Conservation (phyloP, 148 eudicot genomes). For the Oxyria digyna region DNA sequence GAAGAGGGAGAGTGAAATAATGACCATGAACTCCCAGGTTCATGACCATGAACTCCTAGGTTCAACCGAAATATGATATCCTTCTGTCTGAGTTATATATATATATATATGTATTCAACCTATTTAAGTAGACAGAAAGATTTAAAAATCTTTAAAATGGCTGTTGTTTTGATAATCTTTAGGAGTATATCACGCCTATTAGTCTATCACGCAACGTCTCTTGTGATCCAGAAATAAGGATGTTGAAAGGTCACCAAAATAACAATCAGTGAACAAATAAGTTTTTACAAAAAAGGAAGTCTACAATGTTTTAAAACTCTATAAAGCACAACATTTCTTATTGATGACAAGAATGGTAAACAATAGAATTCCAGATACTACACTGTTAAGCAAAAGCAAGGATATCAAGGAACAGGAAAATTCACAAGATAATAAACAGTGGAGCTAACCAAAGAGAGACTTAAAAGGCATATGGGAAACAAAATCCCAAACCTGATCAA, state of each 20-base stretch:
- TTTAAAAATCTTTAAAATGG: no score
- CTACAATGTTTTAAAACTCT: not conserved
- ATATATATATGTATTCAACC: no score
- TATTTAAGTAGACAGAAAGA: no score
- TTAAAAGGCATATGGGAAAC: not conserved
- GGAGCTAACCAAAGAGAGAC: not conserved
- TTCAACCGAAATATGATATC: no score
- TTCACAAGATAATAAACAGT: not conserved
- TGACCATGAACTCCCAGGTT: no score
- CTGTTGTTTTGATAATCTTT: no score
- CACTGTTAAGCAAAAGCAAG: not conserved
- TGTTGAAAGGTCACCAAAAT: constrained; percentile 38
- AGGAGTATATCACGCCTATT: no score
- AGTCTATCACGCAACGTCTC: constrained; percentile 99
- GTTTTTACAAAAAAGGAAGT: not conserved
- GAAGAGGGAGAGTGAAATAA: not conserved
- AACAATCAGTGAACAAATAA: constrained; percentile 8
- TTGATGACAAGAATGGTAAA: not conserved
- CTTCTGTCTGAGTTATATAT: no score
- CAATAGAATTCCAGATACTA: not conserved
- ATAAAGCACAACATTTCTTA: not conserved
- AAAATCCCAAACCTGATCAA: constrained; percentile 62
- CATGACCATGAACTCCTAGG: no score
- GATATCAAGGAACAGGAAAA: constrained; percentile 7
- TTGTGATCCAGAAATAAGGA: constrained; percentile 97